Evolutionary conservation across 116 monocot species (phyloP), one percentile per base, ranked within the genome.

Genomic region (Dioscorea cayenensis): DNA sequence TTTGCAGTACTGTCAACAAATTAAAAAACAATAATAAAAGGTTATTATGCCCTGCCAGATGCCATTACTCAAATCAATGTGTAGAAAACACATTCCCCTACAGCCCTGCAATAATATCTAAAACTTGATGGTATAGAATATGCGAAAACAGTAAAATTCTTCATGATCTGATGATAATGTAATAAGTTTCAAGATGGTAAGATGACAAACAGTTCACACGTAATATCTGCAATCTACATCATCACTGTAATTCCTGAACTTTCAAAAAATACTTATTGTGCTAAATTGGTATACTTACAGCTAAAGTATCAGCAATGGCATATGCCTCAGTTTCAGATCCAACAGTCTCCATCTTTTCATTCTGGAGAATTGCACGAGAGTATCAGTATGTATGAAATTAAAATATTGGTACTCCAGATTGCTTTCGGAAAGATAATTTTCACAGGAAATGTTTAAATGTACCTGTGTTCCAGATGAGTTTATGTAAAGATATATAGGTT

Each of bases 301-400:
- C 83, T n/a, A 96, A 76, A 35, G 71, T 81, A 74, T 93, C 97
- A 72, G 90, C 92, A 76, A 97, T 83, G 7, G 86, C 92, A 81
- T 90, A 97, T 37, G 87, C 97, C 74, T 90, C 92, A 69, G 92
- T 87, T 90, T 97, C 97, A 63, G 83, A 88, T 77, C 88, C 97
- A 79, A 90, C 84, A 65, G 76, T 81, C 73, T 96, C 90, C 80
- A 82, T 82, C 73, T 86, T 92, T 75, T 90, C 90, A 72, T 97
- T 89, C 92, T 92, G 66, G 27, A 70, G 48, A 58, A 68, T 51
- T 12, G 28, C 36, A 50, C 43, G 18, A 70, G 64, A 76, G 69
- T 35, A 77, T 20, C 43, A 62, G 49, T 68, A 67, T 29, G 66
- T 28, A 66, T 25, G 14, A 28, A 23, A 11, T 51, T 20, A 0